phyloP scores from a whole-genome alignment of 1,139 yeast genomes.

The Candida sojae region DNA sequence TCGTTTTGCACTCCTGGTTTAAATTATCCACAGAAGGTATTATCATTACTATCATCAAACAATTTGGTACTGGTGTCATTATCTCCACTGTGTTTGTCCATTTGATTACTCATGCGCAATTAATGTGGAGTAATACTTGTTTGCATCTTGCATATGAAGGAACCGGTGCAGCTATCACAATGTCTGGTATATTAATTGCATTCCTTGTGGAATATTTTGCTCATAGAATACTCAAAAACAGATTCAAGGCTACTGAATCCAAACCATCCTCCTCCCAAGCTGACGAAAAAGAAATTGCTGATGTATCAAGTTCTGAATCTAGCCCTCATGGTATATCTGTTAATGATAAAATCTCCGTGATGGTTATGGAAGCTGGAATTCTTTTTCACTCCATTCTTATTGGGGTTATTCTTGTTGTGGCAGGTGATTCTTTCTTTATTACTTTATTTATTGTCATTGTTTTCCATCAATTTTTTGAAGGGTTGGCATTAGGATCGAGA shows the following conservation, averaged over 20 bases:
- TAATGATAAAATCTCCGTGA: slow-evolving; percentile 18
- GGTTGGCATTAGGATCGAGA: slow-evolving; percentile 42
- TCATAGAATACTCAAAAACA: slow-evolving; percentile 17
- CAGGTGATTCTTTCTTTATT: slow-evolving; percentile 35
- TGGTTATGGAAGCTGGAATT: slow-evolving; percentile 42
- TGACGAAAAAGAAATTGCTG: slow-evolving; percentile 4
- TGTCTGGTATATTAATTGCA: slow-evolving; percentile 35
- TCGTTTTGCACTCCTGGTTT: slow-evolving; percentile 23
- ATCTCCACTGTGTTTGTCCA: slow-evolving; percentile 39
- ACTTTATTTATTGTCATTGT: slow-evolving; percentile 39
- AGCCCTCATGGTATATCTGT: slow-evolving; percentile 7
- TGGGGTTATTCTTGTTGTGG: slow-evolving; percentile 39
- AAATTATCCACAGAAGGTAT: slow-evolving; percentile 25
- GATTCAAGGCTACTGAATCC: neutral
- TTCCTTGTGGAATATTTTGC: slow-evolving; percentile 32
- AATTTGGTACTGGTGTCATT: slow-evolving; percentile 38
- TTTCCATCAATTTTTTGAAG: slow-evolving; percentile 46
- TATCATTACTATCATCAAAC: slow-evolving; percentile 28
- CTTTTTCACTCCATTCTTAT: slow-evolving; percentile 45
- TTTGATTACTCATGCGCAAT: slow-evolving; percentile 30
- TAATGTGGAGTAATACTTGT: slow-evolving; percentile 30
- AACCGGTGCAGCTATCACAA: slow-evolving; percentile 31
- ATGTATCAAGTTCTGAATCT: slow-evolving; percentile 12
- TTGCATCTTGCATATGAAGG: slow-evolving; percentile 27
- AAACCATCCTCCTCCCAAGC: slow-evolving; percentile 3